Percentiles rank a stretch among this genome's conserved stretches.
These are phyloP conservation scores for Coemansia sp. DNA, from an alignment of 192 early-diverging fungal species.

Conservation along the genomic window DNA sequence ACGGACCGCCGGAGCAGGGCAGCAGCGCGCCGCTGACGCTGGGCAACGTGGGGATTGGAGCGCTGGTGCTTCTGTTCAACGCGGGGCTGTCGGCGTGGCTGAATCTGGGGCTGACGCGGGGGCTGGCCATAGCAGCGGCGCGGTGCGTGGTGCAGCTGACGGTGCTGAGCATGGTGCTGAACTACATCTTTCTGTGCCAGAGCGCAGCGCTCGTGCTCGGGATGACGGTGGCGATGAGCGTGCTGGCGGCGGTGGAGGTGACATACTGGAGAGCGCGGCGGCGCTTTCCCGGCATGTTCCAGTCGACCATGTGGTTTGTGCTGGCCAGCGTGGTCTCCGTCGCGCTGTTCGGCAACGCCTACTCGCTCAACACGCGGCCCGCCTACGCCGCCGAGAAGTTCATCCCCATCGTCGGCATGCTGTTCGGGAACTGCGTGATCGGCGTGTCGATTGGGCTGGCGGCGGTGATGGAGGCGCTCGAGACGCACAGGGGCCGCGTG, in stretches of 20 bases:
- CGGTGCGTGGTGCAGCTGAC: constrained; percentile 79
- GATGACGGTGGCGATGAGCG: constrained; percentile 60
- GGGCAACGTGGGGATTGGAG: constrained; percentile 68
- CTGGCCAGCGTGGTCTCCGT: constrained; percentile 18
- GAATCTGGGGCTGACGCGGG: constrained; percentile 64
- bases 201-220: constrained; percentile 62
- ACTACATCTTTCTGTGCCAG: constrained; percentile 64
- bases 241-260: constrained; percentile 68
- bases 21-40: constrained; percentile 15
- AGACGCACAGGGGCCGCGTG: constrained; percentile 52
- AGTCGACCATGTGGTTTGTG: constrained; percentile 49
- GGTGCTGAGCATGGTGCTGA: constrained; percentile 67
- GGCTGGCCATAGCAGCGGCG: constrained; percentile 65
- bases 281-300: constrained; percentile 74
- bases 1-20: neutral
- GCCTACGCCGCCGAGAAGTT: constrained; percentile 74
- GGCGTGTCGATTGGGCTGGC: constrained; percentile 69
- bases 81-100: constrained; percentile 62
- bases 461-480: constrained; percentile 61
- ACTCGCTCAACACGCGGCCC: constrained; percentile 68
- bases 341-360: constrained; percentile 42
- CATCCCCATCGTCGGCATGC: constrained; percentile 86
- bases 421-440: constrained; percentile 80
- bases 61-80: constrained; percentile 61
- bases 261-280: constrained; percentile 69